A percentile compares a stretch with the other conserved stretches of the same genome.
phyloP scores from a whole-genome alignment of 2,329 filamentous ascomycete species.

The Exophiala alcalophila region DNA sequence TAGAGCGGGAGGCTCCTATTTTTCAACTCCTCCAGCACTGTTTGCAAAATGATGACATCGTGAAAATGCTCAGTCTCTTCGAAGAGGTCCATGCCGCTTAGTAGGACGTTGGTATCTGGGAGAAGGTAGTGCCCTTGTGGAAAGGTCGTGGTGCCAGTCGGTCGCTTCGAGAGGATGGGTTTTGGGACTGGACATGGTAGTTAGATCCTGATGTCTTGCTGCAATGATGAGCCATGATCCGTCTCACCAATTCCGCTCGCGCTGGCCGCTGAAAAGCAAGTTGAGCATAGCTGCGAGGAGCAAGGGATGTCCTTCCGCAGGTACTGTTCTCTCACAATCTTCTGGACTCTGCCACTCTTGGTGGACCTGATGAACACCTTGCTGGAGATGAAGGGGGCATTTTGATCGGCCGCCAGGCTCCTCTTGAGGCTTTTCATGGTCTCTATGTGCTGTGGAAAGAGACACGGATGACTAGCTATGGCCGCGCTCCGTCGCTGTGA shows the following conservation, averaged over 20 bases:
- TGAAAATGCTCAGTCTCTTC: constrained; percentile 89
- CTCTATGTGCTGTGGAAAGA: no score
- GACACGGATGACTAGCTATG: no score
- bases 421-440: constrained; percentile 64
- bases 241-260: constrained; percentile 70
- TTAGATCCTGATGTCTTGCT: constrained; percentile 23
- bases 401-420: constrained; percentile 51
- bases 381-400: constrained; percentile 76
- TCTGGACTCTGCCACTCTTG: constrained; percentile 94
- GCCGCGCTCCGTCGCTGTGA: no score
- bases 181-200: constrained; percentile 60
- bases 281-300: constrained; percentile 81
- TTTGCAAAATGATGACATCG: constrained; percentile 95
- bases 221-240: neutral
- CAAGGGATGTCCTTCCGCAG: constrained; percentile 95
- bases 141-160: constrained; percentile 77
- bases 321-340: constrained; percentile 96
- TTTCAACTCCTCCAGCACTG: constrained; percentile 91
- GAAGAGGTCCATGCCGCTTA: constrained; percentile 96
- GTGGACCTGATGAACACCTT: constrained; percentile 95
- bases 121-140: constrained; percentile 89
- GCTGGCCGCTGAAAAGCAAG: constrained; percentile 72
- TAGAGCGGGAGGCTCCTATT: constrained; percentile 93
- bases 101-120: constrained; percentile 91
- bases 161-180: constrained; percentile 84